phyloP scores from a whole-genome alignment of 2,329 filamentous ascomycete species.

The Cladosporium oxysporum region DNA sequence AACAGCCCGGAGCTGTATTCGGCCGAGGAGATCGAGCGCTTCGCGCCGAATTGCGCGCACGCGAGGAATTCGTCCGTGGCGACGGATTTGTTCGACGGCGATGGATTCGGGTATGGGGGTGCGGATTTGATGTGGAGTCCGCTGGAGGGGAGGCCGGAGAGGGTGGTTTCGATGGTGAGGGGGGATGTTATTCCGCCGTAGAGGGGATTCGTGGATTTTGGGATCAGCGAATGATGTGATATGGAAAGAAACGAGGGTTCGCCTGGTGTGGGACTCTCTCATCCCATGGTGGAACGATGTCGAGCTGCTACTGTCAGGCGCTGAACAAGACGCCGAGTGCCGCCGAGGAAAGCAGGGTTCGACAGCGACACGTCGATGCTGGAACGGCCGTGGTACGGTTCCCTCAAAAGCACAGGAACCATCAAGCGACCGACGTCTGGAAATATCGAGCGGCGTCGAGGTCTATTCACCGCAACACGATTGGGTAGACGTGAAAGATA shows the following conservation, averaged over 20 bases:
- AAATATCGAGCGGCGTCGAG: too few species aligned
- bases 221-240: not conserved
- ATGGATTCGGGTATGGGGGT: not conserved
- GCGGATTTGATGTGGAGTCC: conserved; percentile 16
- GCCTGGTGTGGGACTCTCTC: not conserved
- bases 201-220: not conserved
- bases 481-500: too few species aligned
- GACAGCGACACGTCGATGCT: not conserved
- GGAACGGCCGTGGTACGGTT: not conserved
- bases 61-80: not conserved
- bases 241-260: not conserved
- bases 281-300: not conserved
- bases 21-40: conserved; percentile 22
- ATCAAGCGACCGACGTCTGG: not conserved
- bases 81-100: not conserved
- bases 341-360: not conserved
- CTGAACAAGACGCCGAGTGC: not conserved
- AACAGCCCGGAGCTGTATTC: conserved; percentile 37
- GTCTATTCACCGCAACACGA: too few species aligned
- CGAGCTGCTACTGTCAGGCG: not conserved
- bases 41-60: not conserved
- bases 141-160: conserved; percentile 1
- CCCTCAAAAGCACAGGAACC: too few species aligned
- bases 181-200: not conserved
- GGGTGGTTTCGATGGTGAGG: not conserved